Conservation (phyloP, 177 flowering plant genomes). For the Vitis hybrid region DNA sequence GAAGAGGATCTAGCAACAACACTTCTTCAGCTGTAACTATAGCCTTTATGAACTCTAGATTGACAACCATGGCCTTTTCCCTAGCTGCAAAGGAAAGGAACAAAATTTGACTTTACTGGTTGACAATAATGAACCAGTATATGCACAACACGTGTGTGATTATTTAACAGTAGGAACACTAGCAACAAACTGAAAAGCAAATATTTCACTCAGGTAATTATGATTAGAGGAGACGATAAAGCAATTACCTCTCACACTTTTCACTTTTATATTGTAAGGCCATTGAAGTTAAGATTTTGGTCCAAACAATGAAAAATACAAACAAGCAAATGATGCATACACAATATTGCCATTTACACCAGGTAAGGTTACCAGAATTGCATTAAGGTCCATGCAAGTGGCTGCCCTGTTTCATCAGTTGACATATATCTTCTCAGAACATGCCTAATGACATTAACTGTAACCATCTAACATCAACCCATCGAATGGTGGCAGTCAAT, state of each 20-base stretch:
- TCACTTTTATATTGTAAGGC: background rate
- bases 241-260: background rate
- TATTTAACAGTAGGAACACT: background rate
- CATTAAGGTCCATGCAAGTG: too few relatives aligned
- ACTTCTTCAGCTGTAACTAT: slow-evolving; percentile 96
- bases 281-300: background rate
- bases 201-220: background rate
- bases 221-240: background rate
- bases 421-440: too few relatives aligned
- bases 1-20: slow-evolving; percentile 79
- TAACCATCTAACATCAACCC: too few relatives aligned
- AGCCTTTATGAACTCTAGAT: slow-evolving; percentile 90
- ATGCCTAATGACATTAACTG: too few relatives aligned
- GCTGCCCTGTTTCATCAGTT: too few relatives aligned
- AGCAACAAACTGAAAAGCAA: background rate
- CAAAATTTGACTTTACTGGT: background rate
- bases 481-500: too few relatives aligned
- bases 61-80: slow-evolving; percentile 95
- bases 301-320: background rate
- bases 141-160: background rate
- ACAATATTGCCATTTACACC: too few relatives aligned
- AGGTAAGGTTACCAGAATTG: too few relatives aligned
- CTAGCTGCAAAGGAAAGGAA: slow-evolving; percentile 50
- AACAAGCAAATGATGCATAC: too few relatives aligned
- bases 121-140: background rate